A percentile compares a stretch with the other conserved stretches of the same genome.
phyloP scores from a whole-genome alignment of 352 stramenopile species.

The Phytophthora constricta region DNA sequence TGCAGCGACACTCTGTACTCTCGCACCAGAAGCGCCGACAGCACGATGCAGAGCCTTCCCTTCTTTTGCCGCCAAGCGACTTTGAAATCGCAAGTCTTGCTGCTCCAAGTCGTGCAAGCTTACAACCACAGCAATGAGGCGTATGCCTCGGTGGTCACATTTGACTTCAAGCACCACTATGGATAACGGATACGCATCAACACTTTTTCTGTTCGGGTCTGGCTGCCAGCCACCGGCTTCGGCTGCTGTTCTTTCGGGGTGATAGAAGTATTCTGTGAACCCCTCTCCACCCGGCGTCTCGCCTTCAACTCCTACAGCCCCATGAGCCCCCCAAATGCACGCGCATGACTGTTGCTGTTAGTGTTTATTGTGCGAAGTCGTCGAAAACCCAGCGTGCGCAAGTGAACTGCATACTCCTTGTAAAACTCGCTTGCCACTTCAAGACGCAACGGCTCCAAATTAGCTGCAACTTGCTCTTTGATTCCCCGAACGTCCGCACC shows the following conservation, averaged over 20 bases:
- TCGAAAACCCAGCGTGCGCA: constrained; percentile 71
- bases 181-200: constrained; percentile 25
- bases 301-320: constrained; percentile 18
- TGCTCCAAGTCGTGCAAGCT: constrained; percentile 68
- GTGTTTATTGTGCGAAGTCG: constrained; percentile 54
- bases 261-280: constrained; percentile 80
- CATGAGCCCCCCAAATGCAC: constrained; percentile 28
- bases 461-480: constrained; percentile 77
- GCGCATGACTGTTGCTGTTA: constrained; percentile 19
- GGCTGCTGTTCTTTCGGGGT: constrained; percentile 45
- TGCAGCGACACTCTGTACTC: constrained; percentile 53
- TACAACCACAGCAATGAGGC: constrained; percentile 65
- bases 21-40: constrained; percentile 35
- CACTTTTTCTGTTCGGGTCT: constrained; percentile 6
- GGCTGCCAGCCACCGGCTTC: constrained; percentile 30
- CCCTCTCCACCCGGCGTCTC: constrained; percentile 50
- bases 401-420: constrained; percentile 65
- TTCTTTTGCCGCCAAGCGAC: constrained; percentile 27
- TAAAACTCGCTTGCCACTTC: constrained; percentile 79
- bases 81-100: constrained; percentile 69
- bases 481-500: constrained; percentile 67
- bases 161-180: constrained; percentile 76
- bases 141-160: constrained; percentile 76
- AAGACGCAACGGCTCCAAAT: constrained; percentile 70
- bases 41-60: too few relatives aligned